Evolutionary conservation across 176 grass and related monocot species (phyloP).

Genomic region (Bothriochloa decipiens): DNA sequence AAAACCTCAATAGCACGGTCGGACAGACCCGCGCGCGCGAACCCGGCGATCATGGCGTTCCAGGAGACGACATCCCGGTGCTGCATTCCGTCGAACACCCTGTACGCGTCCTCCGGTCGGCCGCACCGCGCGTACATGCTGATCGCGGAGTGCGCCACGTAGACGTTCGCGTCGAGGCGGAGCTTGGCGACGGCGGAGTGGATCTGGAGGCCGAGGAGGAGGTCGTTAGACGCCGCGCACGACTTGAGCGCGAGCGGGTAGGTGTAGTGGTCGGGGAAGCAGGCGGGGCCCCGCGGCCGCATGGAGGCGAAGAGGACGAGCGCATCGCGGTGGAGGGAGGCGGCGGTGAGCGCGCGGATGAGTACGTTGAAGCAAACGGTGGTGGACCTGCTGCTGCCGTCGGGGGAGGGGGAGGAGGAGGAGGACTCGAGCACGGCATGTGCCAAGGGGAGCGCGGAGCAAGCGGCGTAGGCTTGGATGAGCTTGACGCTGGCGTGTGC

Average conservation of each 20-base stretch:
- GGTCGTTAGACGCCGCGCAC: conserved; percentile 49
- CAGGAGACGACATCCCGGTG: conserved; percentile 68
- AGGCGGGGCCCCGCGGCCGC: conserved; percentile 36
- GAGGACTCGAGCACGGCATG: conserved; percentile 49
- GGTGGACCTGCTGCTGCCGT: conserved; percentile 32
- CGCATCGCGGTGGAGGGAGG: conserved; percentile 53
- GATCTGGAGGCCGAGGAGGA: conserved; percentile 55
- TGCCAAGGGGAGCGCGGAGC: conserved; percentile 51
- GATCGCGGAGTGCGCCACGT: conserved; percentile 65
- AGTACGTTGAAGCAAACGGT: conserved; percentile 72
- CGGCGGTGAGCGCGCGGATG: conserved; percentile 59
- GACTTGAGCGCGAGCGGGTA: conserved; percentile 80
- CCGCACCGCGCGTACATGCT: conserved; percentile 66
- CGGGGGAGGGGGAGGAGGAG: background rate
- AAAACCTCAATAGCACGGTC: conserved; percentile 44
- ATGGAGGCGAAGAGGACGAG: conserved; percentile 61
- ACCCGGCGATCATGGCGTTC: conserved; percentile 79
- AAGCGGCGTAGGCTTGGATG: conserved; percentile 74
- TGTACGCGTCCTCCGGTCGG: conserved; percentile 45
- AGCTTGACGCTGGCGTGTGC: conserved; percentile 57
- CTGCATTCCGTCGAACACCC: conserved; percentile 67
- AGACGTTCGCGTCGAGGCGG: conserved; percentile 56
- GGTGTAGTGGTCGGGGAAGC: conserved; percentile 70
- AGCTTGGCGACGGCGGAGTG: conserved; percentile 47
- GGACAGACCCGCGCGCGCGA: conserved; percentile 37